Evolutionary conservation across 345 rosid genomes (phyloP).

Genomic region (Lagerstroemia speciosa): DNA sequence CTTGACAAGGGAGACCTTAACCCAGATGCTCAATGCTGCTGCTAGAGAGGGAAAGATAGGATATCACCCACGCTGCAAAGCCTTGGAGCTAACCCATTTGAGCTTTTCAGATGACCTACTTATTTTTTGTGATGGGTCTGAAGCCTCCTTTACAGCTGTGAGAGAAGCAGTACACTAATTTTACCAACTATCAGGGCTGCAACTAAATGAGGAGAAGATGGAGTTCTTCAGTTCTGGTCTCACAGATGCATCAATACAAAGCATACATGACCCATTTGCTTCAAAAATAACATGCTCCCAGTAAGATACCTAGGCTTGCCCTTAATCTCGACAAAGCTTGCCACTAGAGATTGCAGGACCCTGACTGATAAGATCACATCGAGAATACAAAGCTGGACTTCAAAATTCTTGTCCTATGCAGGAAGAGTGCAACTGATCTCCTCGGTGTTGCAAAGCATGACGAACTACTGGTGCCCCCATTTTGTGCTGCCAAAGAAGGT

Average conservation of each 20-base stretch:
- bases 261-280: background rate
- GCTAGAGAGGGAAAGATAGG: background rate
- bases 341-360: background rate
- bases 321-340: background rate
- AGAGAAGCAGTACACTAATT: background rate
- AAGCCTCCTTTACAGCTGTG: background rate
- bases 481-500: background rate
- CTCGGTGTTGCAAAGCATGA: background rate
- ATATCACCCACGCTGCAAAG: background rate
- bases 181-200: background rate
- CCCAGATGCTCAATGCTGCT: background rate
- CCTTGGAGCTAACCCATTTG: no score
- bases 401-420: background rate
- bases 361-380: background rate
- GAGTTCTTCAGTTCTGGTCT: background rate
- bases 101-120: background rate
- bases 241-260: no score
- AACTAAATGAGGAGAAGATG: background rate
- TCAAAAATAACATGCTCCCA: background rate
- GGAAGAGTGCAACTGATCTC: background rate
- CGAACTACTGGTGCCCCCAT: background rate
- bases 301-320: background rate
- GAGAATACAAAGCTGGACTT: background rate
- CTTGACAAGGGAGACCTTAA: accelerated
- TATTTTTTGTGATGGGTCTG: background rate